Conservation (phyloP, 176 grass and related monocot genomes). For the Cenchrus fungigraminus region DNA sequence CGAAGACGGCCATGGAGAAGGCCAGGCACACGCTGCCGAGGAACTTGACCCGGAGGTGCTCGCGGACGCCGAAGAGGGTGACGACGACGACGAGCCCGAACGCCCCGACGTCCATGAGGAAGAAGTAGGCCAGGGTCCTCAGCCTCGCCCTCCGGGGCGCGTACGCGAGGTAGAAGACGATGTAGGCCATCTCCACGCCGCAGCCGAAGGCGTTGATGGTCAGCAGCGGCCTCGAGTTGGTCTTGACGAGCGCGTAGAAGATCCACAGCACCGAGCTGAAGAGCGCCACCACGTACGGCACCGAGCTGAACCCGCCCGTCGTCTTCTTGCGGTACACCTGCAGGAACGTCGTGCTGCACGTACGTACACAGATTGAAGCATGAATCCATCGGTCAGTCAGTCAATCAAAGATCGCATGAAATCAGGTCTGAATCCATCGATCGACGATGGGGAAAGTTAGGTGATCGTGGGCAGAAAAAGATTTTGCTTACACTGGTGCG, state of each 20-base stretch:
- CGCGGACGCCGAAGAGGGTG: conserved; percentile 42
- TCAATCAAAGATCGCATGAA: background rate
- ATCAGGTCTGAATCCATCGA: background rate
- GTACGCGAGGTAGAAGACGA: conserved; percentile 65
- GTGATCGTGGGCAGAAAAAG: too few species aligned
- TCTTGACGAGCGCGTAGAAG: conserved; percentile 86
- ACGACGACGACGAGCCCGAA: conserved; percentile 60
- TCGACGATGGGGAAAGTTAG: background rate
- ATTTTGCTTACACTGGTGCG: conserved; percentile 70
- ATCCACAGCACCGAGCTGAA: conserved; percentile 94
- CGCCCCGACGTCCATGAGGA: conserved; percentile 70
- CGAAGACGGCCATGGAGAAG: conserved; percentile 92
- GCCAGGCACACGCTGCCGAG: conserved; percentile 94
- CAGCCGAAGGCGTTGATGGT: conserved; percentile 83
- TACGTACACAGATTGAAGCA: background rate
- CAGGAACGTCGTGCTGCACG: conserved; percentile 63
- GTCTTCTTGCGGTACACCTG: conserved; percentile 72
- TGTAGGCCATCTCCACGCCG: conserved; percentile 71
- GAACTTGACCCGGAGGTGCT: conserved; percentile 48
- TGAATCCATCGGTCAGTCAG: background rate
- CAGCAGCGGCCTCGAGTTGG: conserved; percentile 60
- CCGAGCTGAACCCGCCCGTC: conserved; percentile 79
- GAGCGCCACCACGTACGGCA: conserved; percentile 89
- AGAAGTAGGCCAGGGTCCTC: conserved; percentile 54
- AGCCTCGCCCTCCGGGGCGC: conserved; percentile 52